phyloP scores from a whole-genome alignment of 306 rosid genomes.

The Acacia confusa region DNA sequence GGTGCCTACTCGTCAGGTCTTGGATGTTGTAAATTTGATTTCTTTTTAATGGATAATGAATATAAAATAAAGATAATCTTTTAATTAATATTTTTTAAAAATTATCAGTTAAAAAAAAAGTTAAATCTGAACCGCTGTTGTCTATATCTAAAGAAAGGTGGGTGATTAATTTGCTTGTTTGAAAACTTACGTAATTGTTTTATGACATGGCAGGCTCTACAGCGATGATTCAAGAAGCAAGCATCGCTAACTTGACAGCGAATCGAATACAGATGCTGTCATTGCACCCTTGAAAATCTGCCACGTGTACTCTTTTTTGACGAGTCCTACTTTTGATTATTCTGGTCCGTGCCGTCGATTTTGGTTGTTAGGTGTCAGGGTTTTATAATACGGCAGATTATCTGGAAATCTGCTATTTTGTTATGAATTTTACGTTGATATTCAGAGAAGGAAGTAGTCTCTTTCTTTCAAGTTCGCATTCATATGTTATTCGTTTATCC shows the following conservation, averaged over 20 bases:
- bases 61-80: too few relatives aligned
- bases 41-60: too few relatives aligned
- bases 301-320: neutral
- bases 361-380: too few relatives aligned
- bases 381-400: neutral
- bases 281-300: neutral
- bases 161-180: neutral
- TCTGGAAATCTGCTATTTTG: neutral
- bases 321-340: neutral
- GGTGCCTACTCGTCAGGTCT: too few relatives aligned
- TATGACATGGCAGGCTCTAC: constrained; percentile 70
- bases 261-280: constrained; percentile 33
- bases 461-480: neutral
- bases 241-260: constrained; percentile 48
- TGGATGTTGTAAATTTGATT: too few relatives aligned
- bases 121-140: too few relatives aligned
- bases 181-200: neutral
- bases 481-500: neutral
- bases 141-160: too few relatives aligned
- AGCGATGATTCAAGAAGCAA: constrained; percentile 75
- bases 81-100: too few relatives aligned
- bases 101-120: too few relatives aligned
- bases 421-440: neutral
- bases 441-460: neutral
- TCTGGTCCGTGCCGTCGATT: neutral